Evolutionary conservation across 2,329 filamentous ascomycete genomes (phyloP), one percentile per base, ranked within the genome.

Genomic region (Claviceps quebecensis): DNA sequence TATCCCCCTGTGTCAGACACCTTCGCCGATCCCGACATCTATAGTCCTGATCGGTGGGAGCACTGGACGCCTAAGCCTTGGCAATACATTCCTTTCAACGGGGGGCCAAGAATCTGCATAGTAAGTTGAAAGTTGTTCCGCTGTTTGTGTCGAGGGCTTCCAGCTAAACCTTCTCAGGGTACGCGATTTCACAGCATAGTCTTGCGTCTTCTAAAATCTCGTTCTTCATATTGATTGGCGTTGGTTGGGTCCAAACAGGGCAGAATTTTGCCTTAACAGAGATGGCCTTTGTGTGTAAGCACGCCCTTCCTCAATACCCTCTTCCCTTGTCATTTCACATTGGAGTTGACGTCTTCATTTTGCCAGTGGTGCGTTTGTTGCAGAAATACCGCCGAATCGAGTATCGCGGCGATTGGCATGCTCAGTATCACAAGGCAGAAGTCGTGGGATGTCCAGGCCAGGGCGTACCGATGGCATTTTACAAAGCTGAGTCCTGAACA

Each of bases 241-340:
- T 82, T 14, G 84, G 83, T 1, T 45, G 71, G 84, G 37, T 86
- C 61, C 86, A 84, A 65, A 79, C 88, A 53, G 84, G 85, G 1
- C 84, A 91, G 72, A 84, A 91, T 65, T 91, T 89, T 63, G 87
- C 86, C 14, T 67, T 90, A 46, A 87, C 84, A 0, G 84, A 90
- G 71, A 86, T 86, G 71, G 58, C 57, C 9, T 58, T 56, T 49
- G 53, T 49, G 6, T 47, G 59, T 60, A 41, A 54, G 58, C 34
- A 29, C 19, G 8, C 3, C 22, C 38, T 2, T 3, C 9, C 43
- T 19, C 11, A 29, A 13, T 26, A 19, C 5, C 14, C 23, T 29
- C 22, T 19, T 45, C 4, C 14, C n/a, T 36, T 34, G 5, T 3
- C 3, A 17, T 26, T 45, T 19, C 5, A 5, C n/a, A 16, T 29